Evolutionary conservation across 305 asterid genomes (phyloP).

Genomic region (Euphrasia arctica): DNA sequence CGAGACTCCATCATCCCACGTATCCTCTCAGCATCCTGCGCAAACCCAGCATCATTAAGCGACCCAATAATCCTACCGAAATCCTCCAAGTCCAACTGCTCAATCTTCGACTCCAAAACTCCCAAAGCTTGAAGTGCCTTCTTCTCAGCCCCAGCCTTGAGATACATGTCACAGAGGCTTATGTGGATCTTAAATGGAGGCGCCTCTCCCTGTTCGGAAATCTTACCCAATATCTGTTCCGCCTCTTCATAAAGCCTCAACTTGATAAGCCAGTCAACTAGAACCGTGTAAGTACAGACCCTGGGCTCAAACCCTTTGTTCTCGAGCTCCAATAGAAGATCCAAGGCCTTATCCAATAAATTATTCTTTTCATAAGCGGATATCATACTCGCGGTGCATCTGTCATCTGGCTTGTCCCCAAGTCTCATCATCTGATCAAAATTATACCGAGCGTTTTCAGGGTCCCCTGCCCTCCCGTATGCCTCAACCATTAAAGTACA

Average conservation of each 20-base stretch:
- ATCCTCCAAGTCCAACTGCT: conserved; percentile 48
- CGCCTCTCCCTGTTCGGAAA: conserved; percentile 59
- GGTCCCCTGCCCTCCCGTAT: conserved; percentile 35
- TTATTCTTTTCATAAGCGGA: conserved; percentile 54
- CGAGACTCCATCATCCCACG: conserved; percentile 50
- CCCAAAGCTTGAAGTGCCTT: conserved; percentile 83
- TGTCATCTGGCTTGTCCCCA: conserved; percentile 77
- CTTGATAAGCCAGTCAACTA: conserved; percentile 75
- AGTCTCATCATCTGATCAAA: conserved; percentile 54
- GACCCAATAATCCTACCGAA: conserved; percentile 57
- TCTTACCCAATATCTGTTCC: conserved; percentile 69
- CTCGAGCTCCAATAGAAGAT: conserved; percentile 61
- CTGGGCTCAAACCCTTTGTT: conserved; percentile 76
- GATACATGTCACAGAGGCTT: conserved; percentile 75
- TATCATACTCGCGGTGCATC: conserved; percentile 61
- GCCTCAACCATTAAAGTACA: conserved; percentile 61
- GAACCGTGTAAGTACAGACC: conserved; percentile 57
- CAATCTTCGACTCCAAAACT: conserved; percentile 70
- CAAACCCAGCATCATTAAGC: conserved; percentile 54
- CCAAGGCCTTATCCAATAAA: conserved; percentile 55
- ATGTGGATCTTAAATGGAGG: conserved; percentile 69
- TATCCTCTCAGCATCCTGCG: conserved; percentile 60
- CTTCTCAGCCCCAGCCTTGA: conserved; percentile 55
- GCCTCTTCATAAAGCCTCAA: conserved; percentile 74
- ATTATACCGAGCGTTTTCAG: conserved; percentile 39